A percentile compares a stretch with the other conserved stretches of the same genome.
Evolutionary conservation across 2,329 filamentous ascomycete species (phyloP).

Genomic region (Thelonectria olida): DNA sequence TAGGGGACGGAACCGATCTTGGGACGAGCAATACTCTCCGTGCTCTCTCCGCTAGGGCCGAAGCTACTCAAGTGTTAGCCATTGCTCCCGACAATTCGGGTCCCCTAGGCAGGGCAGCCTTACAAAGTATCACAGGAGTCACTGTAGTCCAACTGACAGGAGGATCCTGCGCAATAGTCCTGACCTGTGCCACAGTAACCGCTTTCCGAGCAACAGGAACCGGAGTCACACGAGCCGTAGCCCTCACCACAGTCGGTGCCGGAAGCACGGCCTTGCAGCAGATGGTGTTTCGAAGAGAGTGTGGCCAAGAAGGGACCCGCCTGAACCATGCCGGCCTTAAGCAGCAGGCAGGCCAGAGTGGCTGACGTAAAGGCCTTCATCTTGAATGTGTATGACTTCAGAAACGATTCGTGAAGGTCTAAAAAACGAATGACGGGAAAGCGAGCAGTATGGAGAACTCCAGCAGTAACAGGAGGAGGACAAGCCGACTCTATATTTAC

Average conservation of each 20-base stretch:
- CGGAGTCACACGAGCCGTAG: slow-evolving; percentile 45
- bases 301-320: slow-evolving; percentile 31
- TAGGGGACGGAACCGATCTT: slow-evolving; percentile 48
- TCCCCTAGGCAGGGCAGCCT: slow-evolving; percentile 32
- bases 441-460: slow-evolving; percentile 13
- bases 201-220: slow-evolving; percentile 48
- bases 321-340: slow-evolving; percentile 27
- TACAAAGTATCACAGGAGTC: slow-evolving; percentile 53
- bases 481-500: slow-evolving; percentile 34
- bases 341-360: slow-evolving; percentile 27
- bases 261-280: slow-evolving; percentile 32
- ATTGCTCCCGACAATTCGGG: background rate
- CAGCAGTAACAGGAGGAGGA: slow-evolving; percentile 19
- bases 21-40: slow-evolving; percentile 43
- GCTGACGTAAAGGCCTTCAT: slow-evolving; percentile 31
- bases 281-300: slow-evolving; percentile 24
- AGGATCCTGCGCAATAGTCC: slow-evolving; percentile 49
- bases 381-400: background rate
- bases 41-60: slow-evolving; percentile 44
- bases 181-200: slow-evolving; percentile 49
- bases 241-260: slow-evolving; percentile 45
- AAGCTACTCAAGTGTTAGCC: slow-evolving; percentile 39
- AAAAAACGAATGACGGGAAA: slow-evolving; percentile 28
- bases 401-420: background rate
- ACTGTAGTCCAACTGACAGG: slow-evolving; percentile 51